Percentiles rank a stretch among this genome's conserved stretches.
These are phyloP conservation scores for Oleoguttula mirabilis DNA, from an alignment of 495 filamentous ascomycete species.

Conservation along the genomic window DNA sequence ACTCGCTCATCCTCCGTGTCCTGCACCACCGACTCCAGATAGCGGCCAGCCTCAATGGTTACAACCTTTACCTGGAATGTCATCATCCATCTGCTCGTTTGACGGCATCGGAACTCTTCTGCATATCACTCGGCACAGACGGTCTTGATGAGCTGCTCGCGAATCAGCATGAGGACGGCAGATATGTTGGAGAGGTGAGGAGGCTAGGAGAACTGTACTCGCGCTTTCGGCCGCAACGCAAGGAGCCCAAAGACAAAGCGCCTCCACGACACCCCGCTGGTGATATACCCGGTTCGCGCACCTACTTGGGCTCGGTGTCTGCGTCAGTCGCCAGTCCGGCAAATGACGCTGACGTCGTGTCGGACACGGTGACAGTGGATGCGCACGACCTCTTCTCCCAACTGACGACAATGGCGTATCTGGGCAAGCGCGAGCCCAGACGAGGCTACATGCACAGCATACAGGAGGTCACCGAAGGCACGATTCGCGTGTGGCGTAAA, in stretches of 20 bases:
- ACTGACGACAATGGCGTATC: slow-evolving; percentile 51
- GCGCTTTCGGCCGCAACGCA: slow-evolving; percentile 47
- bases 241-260: slow-evolving; percentile 33
- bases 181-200: slow-evolving; percentile 21
- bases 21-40: slow-evolving; percentile 51
- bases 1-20: slow-evolving; percentile 53
- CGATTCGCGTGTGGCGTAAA: slow-evolving; percentile 53
- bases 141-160: slow-evolving; percentile 35
- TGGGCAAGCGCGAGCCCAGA: slow-evolving; percentile 54
- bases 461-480: slow-evolving; percentile 49
- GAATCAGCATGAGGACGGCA: slow-evolving; percentile 21
- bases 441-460: slow-evolving; percentile 46
- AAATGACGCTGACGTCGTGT: slow-evolving; percentile 30
- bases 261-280: slow-evolving; percentile 26
- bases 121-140: slow-evolving; percentile 52
- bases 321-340: slow-evolving; percentile 10
- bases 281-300: slow-evolving; percentile 32
- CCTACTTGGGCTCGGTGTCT: slow-evolving; percentile 15
- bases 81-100: slow-evolving; percentile 61
- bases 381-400: slow-evolving; percentile 59
- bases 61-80: slow-evolving; percentile 62
- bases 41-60: slow-evolving; percentile 44
- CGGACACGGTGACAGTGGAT: slow-evolving; percentile 52
- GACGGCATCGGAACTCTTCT: slow-evolving; percentile 55
- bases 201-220: slow-evolving; percentile 39